Base-by-base conservation (phyloP, 306 rosid genomes). In the Carpinus fangiana region DNA sequence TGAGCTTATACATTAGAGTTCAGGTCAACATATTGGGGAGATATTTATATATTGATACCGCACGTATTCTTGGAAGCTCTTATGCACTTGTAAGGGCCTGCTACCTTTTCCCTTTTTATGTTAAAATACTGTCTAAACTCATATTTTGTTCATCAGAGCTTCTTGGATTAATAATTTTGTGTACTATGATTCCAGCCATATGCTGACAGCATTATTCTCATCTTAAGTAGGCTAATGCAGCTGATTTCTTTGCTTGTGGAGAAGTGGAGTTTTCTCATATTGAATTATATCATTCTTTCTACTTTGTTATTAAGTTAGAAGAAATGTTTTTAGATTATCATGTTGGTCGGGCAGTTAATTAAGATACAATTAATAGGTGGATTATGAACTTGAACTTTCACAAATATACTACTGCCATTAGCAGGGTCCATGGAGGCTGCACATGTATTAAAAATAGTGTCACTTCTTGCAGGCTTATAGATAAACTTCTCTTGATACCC, bases 11-110 rank as follows among this genome's bases (percentile, higher is more conserved):
- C 77, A 91, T 91, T 52, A 90, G 94, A 90, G 97, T 93, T 88
- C 99, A 91, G 87, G 97, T 96, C 88, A 96, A 96, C 80, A 93
- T 96, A 83, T 79, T 96, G 76, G 99, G 97, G 83, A 89, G 98
- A 83, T 93, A 93, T 91, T 78, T 96, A 81, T 96, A 96, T 80
- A 88, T 96, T 70, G 90, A 93, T 66, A 91, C 92, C 57, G 99
- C 99, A 46, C 89, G 91, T 66, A 89, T 86, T 79, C 80, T 93
- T 79, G 96, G 83, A 86, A 84, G 85, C 87, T 81, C 96, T 74
- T 71, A 72, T 79, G 61, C 77, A 65, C 75, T 76, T 79, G 99
- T 96, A 82, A 85, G 88, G 69, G 16, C 76, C 53, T 65, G 50
- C 72, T 45, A 46, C 64, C 68, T 82, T 84, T 87, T 17, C 50